These are phyloP conservation scores for Entomortierella lignicola DNA, from an alignment of 192 early-diverging fungal genomes.

Conservation along the genomic window DNA sequence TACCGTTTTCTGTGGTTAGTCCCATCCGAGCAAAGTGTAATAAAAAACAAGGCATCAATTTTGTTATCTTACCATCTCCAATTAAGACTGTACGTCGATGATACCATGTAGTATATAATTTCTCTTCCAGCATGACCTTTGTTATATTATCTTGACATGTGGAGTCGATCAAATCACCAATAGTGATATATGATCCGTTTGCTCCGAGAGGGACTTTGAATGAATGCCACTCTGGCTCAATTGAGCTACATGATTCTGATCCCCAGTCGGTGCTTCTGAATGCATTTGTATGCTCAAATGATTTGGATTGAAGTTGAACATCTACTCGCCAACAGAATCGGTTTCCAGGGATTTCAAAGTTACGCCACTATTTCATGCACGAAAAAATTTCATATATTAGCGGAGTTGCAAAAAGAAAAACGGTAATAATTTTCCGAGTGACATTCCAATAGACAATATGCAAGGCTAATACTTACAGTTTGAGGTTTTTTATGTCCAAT, in stretches of 20 bases:
- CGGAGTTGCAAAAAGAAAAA: not conserved
- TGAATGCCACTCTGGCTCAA: not conserved
- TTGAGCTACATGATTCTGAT: not conserved
- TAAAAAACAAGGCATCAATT: no score
- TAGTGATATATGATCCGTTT: not conserved
- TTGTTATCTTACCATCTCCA: not conserved
- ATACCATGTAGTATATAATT: not conserved
- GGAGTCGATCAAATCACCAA: not conserved
- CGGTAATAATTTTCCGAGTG: no score
- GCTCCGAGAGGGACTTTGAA: not conserved
- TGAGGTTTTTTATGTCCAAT: not conserved
- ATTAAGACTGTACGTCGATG: not conserved
- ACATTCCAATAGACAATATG: not conserved
- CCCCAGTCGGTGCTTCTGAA: not conserved
- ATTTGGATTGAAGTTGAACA: not conserved
- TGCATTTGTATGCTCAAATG: not conserved
- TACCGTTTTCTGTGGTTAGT: no score
- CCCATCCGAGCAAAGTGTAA: no score
- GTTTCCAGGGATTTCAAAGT: not conserved
- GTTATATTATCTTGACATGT: not conserved
- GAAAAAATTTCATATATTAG: not conserved
- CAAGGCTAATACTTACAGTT: not conserved
- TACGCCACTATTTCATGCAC: not conserved
- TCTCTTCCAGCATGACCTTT: slow-evolving; percentile 1
- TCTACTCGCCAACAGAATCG: not conserved